phyloP scores from a whole-genome alignment of 1,284 basidiomycete species.

The Sporisorium exsertum region DNA sequence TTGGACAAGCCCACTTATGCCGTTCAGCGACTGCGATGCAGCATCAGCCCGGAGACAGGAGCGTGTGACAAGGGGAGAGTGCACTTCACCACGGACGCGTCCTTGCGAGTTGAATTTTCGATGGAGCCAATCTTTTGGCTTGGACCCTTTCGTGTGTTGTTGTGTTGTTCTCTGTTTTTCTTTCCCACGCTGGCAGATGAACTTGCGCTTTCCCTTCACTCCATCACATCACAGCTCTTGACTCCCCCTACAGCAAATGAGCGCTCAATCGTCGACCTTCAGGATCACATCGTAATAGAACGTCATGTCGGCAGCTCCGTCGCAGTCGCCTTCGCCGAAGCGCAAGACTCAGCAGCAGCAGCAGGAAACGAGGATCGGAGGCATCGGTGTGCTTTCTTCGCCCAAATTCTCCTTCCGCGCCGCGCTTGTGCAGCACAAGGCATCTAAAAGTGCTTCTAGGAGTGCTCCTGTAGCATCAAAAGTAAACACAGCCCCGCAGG shows the following conservation, averaged over 20 bases:
- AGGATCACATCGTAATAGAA: neutral
- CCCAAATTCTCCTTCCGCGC: constrained; percentile 49
- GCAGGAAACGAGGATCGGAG: constrained; percentile 6
- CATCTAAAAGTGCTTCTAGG: constrained; percentile 22
- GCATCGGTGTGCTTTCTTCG: constrained; percentile 18
- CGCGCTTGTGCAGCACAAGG: constrained; percentile 31
- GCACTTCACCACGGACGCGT: constrained; percentile 8
- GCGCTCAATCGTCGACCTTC: neutral
- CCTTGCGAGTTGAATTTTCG: neutral
- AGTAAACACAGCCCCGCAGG: neutral
- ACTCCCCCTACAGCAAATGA: neutral
- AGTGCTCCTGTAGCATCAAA: neutral
- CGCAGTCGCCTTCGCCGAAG: constrained; percentile 25
- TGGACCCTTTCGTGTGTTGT: constrained; percentile 24
- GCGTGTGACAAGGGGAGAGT: constrained; percentile 2
- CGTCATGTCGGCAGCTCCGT: constrained; percentile 25
- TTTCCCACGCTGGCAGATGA: neutral
- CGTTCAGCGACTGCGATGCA: no score
- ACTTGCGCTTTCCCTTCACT: constrained; percentile 5
- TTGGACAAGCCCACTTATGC: neutral
- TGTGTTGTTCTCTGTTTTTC: constrained; percentile 31
- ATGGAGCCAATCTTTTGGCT: constrained; percentile 1
- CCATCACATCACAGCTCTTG: constrained; percentile 12
- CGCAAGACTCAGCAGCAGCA: constrained; percentile 22
- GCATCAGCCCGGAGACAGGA: no score